Base-by-base conservation (phyloP, 78 protist species). In the Andalucia godoyi region DNA sequence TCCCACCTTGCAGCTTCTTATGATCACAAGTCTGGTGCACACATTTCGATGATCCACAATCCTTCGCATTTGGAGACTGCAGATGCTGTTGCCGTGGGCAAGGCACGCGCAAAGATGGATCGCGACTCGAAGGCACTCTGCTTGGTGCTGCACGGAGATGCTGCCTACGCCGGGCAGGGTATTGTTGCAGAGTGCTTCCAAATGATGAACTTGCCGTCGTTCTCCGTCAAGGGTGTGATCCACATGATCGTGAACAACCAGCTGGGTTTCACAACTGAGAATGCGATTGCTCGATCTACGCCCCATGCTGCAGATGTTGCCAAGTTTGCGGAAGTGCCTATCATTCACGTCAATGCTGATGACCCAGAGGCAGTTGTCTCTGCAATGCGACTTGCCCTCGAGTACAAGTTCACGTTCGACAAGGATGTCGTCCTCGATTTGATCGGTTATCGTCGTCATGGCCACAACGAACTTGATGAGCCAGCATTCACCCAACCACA, bases 401-500 rank as follows among this genome's bases (percentile, higher is more conserved):
- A 85, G 33, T 90, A 66, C 65, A 60, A 92, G 34, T 52, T 62
- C 49, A 15, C 60, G 51, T 94, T 81, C 83, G 18, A 77, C n/a
- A 60, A 57, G 53, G 95, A 89, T 40, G 86, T 87, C 8, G 57
- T 89, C 33, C 54, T 89, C 49, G 95, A 89, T 74, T 42, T 89
- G 47, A 66, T 89, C 33, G 81, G 89, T 37, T 88, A 79, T 80
- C 60, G 94, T 32, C 70, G 79, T 29, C 66, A 64, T 32, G 97
- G 97, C 33, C 94, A 88, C 81, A 88, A 92, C 72, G 94, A 88
- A 66, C 46, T 86, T 17, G 97, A 92, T 70, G 87, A 89, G 54
- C 97, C 97, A 32, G 29, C 76, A 46, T 88, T 92, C 90, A 95
- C 98, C 33, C 98, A 95, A 76, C 97, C 98, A 52, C 71, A 60